Evolutionary conservation across 306 rosid species (phyloP), one percentile per base, ranked within the genome.

Genomic region (Carpinus fangiana): DNA sequence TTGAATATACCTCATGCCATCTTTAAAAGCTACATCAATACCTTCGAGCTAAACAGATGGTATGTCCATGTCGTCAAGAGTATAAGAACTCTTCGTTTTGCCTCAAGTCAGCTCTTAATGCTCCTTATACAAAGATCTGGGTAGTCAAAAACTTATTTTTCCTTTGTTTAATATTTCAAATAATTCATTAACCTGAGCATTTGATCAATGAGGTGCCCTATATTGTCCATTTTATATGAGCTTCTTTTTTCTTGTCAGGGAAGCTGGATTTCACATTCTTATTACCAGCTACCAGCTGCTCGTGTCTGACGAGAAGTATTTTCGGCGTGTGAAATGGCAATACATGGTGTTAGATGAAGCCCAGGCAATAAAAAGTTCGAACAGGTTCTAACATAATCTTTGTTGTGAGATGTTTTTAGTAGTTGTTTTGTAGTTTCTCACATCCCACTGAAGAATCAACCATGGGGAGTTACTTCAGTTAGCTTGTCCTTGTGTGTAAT

Each of bases 271-370:
- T 83, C 99, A 96, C 80, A 88, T 96, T 81, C 96, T 93, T 73
- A 88, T 96, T 83, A 96, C 99, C 84, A 95, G 93, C 90, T 95
- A 95, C 80, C 97, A 96, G 89, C 88, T 96, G 72, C 92, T 96
- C 56, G 99, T 96, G 73, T 31, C 89, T 41, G 99, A 96, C 84
- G 96, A 85, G 82, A 93, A 93, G 92, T 84, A 54, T 79, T 93
- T 96, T 76, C 97, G 92, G 51, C 97, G 98, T 23, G 98, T 96
- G 81, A 96, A 93, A 86, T 96, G 99, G 99, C 99, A 96, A 76
- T 96, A 96, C 83, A 96, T 96, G 99, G 98, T 96, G 76, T 88
- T 96, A 84, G 99, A 96, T 86, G 99, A 96, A 87, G 99, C 99
- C 61, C 98, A 96, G 83, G 99, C 99, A 75, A 96, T 96, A 72